Percentiles rank a stretch among this genome's conserved stretches.
Evolutionary conservation across 2,329 filamentous ascomycete species (phyloP).

Genomic region (Magnaporthiopsis rhizophila): DNA sequence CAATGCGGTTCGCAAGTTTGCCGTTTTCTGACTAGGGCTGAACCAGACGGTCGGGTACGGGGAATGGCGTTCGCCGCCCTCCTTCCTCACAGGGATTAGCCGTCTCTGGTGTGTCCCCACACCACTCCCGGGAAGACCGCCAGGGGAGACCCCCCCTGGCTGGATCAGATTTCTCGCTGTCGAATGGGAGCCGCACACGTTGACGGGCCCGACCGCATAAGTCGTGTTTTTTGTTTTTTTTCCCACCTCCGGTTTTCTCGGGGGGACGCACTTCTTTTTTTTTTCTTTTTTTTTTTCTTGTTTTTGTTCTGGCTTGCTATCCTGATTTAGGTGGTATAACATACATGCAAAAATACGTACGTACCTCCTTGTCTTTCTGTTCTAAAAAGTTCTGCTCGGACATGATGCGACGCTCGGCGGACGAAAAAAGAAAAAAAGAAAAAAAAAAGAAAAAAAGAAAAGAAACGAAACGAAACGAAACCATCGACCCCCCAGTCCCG

Average conservation of each 20-base stretch:
- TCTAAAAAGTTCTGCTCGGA: too few relatives aligned
- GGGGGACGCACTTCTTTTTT: too few relatives aligned
- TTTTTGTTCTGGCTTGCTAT: too few relatives aligned
- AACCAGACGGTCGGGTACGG: background rate
- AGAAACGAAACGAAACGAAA: too few relatives aligned
- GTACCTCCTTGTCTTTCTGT: background rate
- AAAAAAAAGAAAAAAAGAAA: too few relatives aligned
- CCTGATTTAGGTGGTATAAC: background rate
- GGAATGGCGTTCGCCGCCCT: too few relatives aligned
- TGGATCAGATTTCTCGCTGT: background rate
- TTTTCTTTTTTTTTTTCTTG: too few relatives aligned
- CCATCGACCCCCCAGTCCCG: too few relatives aligned
- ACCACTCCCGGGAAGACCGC: background rate
- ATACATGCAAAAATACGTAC: background rate
- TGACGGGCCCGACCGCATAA: background rate
- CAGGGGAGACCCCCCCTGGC: too few relatives aligned
- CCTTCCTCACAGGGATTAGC: background rate
- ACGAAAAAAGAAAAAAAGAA: too few relatives aligned
- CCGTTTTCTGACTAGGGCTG: background rate
- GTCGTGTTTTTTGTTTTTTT: background rate
- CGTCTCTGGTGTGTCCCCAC: background rate
- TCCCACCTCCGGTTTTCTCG: background rate
- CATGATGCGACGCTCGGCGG: too few relatives aligned
- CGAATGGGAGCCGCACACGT: slow-evolving; percentile 6
- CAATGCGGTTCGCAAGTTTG: background rate